These are phyloP conservation scores for Candida sanyaensis DNA, from an alignment of 1,139 yeast species.

Conservation along the genomic window DNA sequence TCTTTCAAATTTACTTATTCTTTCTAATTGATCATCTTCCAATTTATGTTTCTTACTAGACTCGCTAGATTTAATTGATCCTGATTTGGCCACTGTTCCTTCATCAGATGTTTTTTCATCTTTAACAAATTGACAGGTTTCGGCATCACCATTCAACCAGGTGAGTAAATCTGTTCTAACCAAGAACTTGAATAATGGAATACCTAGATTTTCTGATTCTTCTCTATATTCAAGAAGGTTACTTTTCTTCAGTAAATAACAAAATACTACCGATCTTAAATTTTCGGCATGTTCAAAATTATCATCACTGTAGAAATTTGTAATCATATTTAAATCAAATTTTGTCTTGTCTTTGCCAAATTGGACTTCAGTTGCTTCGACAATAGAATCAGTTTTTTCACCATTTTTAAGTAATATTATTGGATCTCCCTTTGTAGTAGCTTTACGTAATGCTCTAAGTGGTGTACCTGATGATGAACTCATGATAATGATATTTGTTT, in stretches of 20 bases:
- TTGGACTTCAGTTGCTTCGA: conserved; percentile 37
- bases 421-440: conserved; percentile 26
- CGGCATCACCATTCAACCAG: conserved; percentile 74
- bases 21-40: conserved; percentile 57
- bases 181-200: conserved; percentile 76
- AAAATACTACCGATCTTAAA: conserved; percentile 70
- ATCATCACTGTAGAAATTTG: conserved; percentile 61
- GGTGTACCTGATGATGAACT: conserved; percentile 12
- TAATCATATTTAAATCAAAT: conserved; percentile 42
- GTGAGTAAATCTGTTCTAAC: conserved; percentile 83
- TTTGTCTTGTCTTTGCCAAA: conserved; percentile 25
- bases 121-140: conserved; percentile 53
- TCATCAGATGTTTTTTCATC: conserved; percentile 20
- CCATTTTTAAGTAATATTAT: conserved; percentile 24
- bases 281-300: conserved; percentile 34
- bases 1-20: conserved; percentile 61
- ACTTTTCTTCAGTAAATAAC: conserved; percentile 77
- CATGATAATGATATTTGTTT: background rate
- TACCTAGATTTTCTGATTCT: conserved; percentile 63
- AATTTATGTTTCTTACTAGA: conserved; percentile 27
- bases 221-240: conserved; percentile 82
- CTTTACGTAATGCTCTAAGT: conserved; percentile 22
- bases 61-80: conserved; percentile 6
- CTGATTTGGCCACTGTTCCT: conserved; percentile 9
- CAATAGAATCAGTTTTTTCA: conserved; percentile 23